Evolutionary conservation across 2,329 filamentous ascomycete genomes (phyloP), one percentile per base, ranked within the genome.

Genomic region (Zarea fungicola): DNA sequence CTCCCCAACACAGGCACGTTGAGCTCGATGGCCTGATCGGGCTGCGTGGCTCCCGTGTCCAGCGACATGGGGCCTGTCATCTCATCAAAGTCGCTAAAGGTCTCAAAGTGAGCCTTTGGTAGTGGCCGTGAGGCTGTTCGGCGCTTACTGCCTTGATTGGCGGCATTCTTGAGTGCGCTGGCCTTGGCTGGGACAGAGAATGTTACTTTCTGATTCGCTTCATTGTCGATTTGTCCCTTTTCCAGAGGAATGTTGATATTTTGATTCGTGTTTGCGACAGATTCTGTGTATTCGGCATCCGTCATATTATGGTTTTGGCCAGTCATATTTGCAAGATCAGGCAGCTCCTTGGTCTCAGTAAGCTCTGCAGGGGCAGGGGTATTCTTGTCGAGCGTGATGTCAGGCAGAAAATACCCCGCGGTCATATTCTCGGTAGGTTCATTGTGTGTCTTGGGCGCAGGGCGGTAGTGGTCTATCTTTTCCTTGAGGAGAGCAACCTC

Each of bases 401-500:
- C 42, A 16, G 42, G 49, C 36, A 42, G 23, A 9, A 42, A 37
- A 11, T 42, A 14, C 18, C 42, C 42, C 21, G 42, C 71, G 7
- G 64, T 67, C 48, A 66, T 63, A 1, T 68, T 65, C 4, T 68
- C 65, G 2, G 66, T 55, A 11, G 58, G 62, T 13, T 57, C 62
- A 32, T 67, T 58, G 47, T 71, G 63, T 3, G 66, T 62, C 55
- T 69, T 67, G 22, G 64, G 62, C 21, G 61, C 54, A 2, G 67
- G 67, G 16, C 70, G 67, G 47, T 62, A 68, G 47, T 71, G 65
- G 31, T 74, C 65, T 16, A 76, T 58, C 52, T 75, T 70, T 46
- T 70, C 61, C 56, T 72, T 72, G 49, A 75, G 60, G 37, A 66
- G 68, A 16, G 71, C 67, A 19, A 77, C 65, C 50, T 77, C 66